Conservation (phyloP, 1,139 yeast genomes). For the Zygosaccharomyces pseudobailii region DNA sequence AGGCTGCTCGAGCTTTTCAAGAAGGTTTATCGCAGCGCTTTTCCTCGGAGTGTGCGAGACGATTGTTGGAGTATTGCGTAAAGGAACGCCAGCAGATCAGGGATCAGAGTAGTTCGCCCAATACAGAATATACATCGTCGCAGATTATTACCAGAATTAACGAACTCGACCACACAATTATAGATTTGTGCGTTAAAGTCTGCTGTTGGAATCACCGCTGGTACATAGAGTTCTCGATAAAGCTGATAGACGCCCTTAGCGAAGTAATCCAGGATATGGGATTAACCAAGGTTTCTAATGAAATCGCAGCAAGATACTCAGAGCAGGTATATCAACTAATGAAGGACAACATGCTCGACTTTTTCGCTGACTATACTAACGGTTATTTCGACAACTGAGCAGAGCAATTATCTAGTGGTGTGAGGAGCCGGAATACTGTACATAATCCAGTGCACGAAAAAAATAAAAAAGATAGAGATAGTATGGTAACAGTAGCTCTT, state of each 20-base stretch:
- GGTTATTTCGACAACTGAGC: constrained; percentile 23
- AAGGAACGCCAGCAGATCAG: constrained; percentile 34
- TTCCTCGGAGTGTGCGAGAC: constrained; percentile 75
- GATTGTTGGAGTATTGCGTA: constrained; percentile 62
- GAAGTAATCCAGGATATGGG: constrained; percentile 74
- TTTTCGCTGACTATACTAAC: constrained; percentile 28
- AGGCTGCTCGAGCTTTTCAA: constrained; percentile 77
- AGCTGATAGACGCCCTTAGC: constrained; percentile 50
- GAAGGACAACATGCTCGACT: constrained; percentile 32
- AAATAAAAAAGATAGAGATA: neutral
- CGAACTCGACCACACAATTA: constrained; percentile 54
- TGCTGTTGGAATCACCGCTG: constrained; percentile 96
- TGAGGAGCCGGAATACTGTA: neutral
- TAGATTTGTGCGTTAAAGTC: constrained; percentile 69
- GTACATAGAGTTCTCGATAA: constrained; percentile 87
- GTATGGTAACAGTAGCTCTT: neutral
- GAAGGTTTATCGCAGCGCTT: constrained; percentile 71
- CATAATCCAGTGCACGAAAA: neutral
- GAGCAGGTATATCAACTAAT: constrained; percentile 36
- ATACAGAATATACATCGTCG: constrained; percentile 30
- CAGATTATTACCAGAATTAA: constrained; percentile 42
- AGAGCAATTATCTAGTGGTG: neutral
- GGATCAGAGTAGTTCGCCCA: constrained; percentile 18
- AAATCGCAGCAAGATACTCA: constrained; percentile 68
- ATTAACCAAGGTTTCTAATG: constrained; percentile 65